These are phyloP conservation scores for Ichthyophthirius multifiliis DNA, from an alignment of 169 alveolate species.

Conservation along the genomic window DNA sequence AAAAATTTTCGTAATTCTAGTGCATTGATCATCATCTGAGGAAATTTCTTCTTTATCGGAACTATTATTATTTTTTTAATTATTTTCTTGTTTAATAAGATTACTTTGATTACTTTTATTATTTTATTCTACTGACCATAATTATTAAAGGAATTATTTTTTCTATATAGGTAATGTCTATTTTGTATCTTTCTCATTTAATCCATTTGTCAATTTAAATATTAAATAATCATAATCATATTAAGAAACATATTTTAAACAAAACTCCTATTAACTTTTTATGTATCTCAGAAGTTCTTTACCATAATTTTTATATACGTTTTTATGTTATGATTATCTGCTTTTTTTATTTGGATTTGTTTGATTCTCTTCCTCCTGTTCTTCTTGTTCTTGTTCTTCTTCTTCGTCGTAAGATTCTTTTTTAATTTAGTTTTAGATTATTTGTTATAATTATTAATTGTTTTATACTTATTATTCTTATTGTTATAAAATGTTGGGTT, in stretches of 20 bases:
- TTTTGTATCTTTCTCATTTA: neutral
- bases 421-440: too few relatives aligned
- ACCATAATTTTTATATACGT: conserved; percentile 1
- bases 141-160: neutral
- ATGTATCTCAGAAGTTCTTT: neutral
- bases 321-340: neutral
- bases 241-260: neutral
- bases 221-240: neutral
- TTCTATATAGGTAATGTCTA: neutral
- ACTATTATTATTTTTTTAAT: neutral
- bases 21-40: neutral
- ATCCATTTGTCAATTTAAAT: neutral
- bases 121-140: neutral
- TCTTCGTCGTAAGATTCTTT: too few relatives aligned
- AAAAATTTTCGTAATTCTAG: neutral
- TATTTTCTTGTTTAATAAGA: neutral
- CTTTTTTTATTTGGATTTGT: too few relatives aligned
- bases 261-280: neutral
- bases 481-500: too few relatives aligned
- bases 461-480: too few relatives aligned
- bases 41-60: neutral
- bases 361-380: too few relatives aligned
- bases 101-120: neutral
- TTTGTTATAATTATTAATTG: too few relatives aligned
- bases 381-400: too few relatives aligned